These are phyloP conservation scores for Syncephalis plumigaleata DNA, from an alignment of 371 early-diverging fungal genomes.

Conservation along the genomic window DNA sequence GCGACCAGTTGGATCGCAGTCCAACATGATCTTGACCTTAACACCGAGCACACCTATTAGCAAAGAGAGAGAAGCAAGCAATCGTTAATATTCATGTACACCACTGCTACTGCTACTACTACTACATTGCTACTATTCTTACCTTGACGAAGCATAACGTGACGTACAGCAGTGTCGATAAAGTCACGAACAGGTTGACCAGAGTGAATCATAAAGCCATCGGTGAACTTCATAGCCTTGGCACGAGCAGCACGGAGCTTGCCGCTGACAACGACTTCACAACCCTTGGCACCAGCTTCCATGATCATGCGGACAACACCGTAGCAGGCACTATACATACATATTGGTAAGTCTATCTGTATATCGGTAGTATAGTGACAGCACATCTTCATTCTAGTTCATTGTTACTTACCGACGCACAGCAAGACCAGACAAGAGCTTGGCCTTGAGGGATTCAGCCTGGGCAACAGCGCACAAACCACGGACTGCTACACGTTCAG, in stretches of 20 bases:
- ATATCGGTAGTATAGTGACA: background rate
- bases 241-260: constrained; percentile 99
- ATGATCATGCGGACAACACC: constrained; percentile 97
- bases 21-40: constrained; percentile 99
- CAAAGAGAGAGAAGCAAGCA: no score
- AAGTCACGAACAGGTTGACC: constrained; percentile 97
- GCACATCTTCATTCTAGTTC: no score
- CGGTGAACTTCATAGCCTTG: constrained; percentile 99
- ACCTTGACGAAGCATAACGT: constrained; percentile 96
- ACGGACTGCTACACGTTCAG: constrained; percentile 96
- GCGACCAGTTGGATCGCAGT: constrained; percentile 92
- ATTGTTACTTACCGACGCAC: constrained; percentile 46
- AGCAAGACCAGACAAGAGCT: constrained; percentile 92
- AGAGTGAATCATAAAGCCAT: constrained; percentile 99
- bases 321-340: constrained; percentile 68
- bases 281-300: constrained; percentile 99
- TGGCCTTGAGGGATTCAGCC: constrained; percentile 96
- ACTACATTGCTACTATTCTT: no score
- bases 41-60: constrained; percentile 96
- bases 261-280: constrained; percentile 98
- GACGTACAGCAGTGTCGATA: constrained; percentile 95
- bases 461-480: constrained; percentile 99
- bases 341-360: no score
- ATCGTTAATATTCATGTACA: no score
- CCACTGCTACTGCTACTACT: no score